Evolutionary conservation across 257 asterid species (phyloP).

Genomic region (Solanum chmielewskii): DNA sequence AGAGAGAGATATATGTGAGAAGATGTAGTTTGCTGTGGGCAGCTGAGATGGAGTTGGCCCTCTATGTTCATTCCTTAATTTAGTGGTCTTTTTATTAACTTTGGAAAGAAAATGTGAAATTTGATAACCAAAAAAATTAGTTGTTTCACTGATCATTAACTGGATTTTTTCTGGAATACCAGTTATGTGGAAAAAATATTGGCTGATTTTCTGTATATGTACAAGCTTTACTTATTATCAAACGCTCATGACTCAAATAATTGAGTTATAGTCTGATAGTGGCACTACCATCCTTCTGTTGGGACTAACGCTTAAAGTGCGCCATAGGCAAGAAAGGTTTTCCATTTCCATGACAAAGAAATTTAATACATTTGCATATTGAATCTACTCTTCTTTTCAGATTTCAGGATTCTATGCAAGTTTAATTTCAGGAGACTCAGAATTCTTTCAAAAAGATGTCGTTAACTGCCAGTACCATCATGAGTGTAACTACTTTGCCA

Average conservation of each 20-base stretch:
- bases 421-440: neutral
- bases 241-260: neutral
- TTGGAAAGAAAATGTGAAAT: neutral
- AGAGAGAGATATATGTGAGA: neutral
- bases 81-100: neutral
- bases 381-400: neutral
- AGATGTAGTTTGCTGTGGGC: neutral
- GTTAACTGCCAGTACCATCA: slow-evolving; percentile 14
- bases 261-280: neutral
- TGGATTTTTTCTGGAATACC: neutral
- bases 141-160: neutral
- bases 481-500: slow-evolving; percentile 14
- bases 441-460: slow-evolving; percentile 18
- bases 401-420: neutral
- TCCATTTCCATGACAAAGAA: neutral
- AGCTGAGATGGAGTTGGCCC: neutral
- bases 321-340: neutral
- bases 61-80: neutral
- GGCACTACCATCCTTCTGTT: neutral
- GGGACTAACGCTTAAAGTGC: neutral
- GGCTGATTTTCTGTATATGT: neutral
- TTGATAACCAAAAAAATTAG: neutral
- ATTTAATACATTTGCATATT: neutral
- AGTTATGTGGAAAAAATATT: neutral
- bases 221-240: neutral